Evolutionary conservation across 1,139 yeast species (phyloP), one percentile per base, ranked within the genome.

Genomic region (Hyphopichia khmerensis): DNA sequence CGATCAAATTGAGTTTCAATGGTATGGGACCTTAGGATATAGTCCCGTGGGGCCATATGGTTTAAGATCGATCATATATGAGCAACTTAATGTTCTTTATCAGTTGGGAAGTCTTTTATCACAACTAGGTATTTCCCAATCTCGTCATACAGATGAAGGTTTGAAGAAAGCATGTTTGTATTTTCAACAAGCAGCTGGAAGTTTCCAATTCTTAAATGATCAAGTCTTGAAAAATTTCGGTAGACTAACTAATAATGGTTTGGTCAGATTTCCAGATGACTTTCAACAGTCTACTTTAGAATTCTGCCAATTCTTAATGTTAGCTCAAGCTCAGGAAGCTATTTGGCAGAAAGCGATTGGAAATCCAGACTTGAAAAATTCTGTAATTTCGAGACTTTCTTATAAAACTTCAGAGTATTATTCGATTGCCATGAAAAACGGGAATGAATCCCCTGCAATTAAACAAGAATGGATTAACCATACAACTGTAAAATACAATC

Each of bases 261-360:
- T 24, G 33, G 27, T 29, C 45, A 39, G 39, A 11, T 30, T 47
- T 18, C 60, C 56, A 9, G 27, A 42, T 11, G 75, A 67, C 39
- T 55, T 69, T 23, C 60, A 63, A 7, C 16, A 24, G 4, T 56
- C 56, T 6, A 64, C 76, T 0, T 46, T 69, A 5, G 46, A 46
- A 17, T 63, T 67, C 37, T 55, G 73, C 26, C 55, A 55, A 38
- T 49, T 49, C n/a, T 52, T 89, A 18, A 79, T 80, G 78, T 57
- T 87, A 33, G 95, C 95, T 0, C 96, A 89, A 54, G 95, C 96
- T 0, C 96, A 90, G 59, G 97, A 91, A 56, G 73, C 80, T 10
- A 81, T 85, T 43, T 90, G 96, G 96, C 81, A 77, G 40, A 83
- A 83, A 54, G 91, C 96, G 0, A 63, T 78, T 1, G 41, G 51